Evolutionary conservation across 345 rosid species (phyloP).

Genomic region (Gossypium arboreum): DNA sequence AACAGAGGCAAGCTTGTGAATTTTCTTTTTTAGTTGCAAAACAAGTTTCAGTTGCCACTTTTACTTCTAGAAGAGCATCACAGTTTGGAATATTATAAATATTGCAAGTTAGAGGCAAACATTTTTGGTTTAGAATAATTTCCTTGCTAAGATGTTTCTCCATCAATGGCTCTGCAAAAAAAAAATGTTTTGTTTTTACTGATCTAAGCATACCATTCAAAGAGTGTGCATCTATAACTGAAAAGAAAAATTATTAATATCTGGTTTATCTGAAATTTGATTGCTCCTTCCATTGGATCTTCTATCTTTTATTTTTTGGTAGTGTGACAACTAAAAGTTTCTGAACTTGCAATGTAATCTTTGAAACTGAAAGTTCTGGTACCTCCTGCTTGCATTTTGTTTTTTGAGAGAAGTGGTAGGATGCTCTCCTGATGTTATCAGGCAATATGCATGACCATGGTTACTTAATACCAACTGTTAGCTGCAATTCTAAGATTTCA

Average conservation of each 20-base stretch:
- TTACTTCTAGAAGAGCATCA: not conserved
- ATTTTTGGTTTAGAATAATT: not conserved
- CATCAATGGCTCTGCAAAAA: not conserved
- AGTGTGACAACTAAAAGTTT: not conserved
- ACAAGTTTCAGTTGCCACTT: not conserved
- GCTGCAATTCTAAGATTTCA: not conserved
- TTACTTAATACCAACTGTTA: not conserved
- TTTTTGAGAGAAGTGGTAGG: not conserved
- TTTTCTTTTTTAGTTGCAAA: constrained; percentile 7
- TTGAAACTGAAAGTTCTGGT: not conserved
- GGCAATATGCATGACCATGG: not conserved
- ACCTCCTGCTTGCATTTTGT: constrained; percentile 1
- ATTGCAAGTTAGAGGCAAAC: not conserved
- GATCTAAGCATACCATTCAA: not conserved
- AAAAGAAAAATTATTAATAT: not conserved
- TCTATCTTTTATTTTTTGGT: not conserved
- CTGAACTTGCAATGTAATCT: not conserved
- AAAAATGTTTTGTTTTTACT: not conserved
- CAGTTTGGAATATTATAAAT: not conserved
- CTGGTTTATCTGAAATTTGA: not conserved
- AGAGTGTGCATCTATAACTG: not conserved
- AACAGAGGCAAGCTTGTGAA: constrained; percentile 2
- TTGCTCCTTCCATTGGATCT: not conserved
- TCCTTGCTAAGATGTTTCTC: not conserved
- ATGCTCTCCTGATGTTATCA: not conserved